These are phyloP conservation scores for Chaetomiaceae sp. DNA, from an alignment of 2,329 filamentous ascomycete genomes.

Conservation along the genomic window DNA sequence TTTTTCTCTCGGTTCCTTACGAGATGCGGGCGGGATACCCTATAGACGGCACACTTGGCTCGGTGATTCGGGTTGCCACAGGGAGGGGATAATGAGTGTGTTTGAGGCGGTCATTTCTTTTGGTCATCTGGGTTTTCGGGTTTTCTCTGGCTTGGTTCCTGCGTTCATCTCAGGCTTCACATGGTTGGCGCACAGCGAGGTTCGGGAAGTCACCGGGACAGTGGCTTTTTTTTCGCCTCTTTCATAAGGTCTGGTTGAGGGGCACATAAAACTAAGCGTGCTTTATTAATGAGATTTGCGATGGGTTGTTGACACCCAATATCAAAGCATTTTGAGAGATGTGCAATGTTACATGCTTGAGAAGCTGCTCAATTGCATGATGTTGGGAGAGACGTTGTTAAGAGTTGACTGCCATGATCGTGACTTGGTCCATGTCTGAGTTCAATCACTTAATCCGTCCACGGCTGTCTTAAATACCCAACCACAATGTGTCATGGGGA, in stretches of 20 bases:
- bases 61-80: conserved; percentile 2
- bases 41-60: conserved; percentile 18
- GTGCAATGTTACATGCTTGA: too few relatives aligned
- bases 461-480: too few relatives aligned
- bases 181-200: conserved; percentile 9
- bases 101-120: neutral
- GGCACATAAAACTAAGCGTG: neutral
- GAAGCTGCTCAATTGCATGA: neutral
- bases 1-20: neutral
- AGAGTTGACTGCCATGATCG: too few relatives aligned
- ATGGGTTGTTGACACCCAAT: too few relatives aligned
- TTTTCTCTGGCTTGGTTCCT: neutral
- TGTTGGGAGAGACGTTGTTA: neutral
- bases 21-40: conserved; percentile 16
- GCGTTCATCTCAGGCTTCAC: conserved; percentile 1
- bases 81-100: neutral
- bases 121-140: neutral
- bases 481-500: too few relatives aligned
- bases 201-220: neutral
- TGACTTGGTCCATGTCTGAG: too few relatives aligned
- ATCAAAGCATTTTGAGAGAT: too few relatives aligned
- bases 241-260: neutral
- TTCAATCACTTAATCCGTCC: too few relatives aligned
- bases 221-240: neutral
- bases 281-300: conserved; percentile 3